Evolutionary conservation across 208 protist species (phyloP), one percentile per base, ranked within the genome.

Genomic region (Trypanosoma caninum): DNA sequence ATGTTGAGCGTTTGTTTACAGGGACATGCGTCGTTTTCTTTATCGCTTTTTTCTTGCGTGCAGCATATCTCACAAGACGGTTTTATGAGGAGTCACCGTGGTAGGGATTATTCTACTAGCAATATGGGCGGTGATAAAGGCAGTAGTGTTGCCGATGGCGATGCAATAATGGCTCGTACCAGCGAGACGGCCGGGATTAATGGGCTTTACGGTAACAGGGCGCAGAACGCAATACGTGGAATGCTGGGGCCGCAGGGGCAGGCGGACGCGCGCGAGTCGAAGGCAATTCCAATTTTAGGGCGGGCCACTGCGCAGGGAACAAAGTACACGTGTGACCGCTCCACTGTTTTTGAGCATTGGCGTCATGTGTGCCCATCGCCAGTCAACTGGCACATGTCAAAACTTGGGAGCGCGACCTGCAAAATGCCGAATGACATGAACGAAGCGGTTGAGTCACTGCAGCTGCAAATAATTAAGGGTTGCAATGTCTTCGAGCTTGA

Each of bases 401-500:
- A 87, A 68, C 64, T 94, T 20, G 83, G 87, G 45, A 84, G 70
- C 38, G 71, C 82, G 27, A 91, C 87, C 44, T 94, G 84, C 67
- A 94, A 94, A 69, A 91, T 94, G 84, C 76, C 78, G 2, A 83
- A 89, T 66, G 80, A 94, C 66, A 59, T 89, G 10, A 74, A 67
- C 53, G 87, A 94, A 59, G 81, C 87, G 10, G 75, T 84, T n/a
- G 84, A 94, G 69, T 87, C 87, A 48, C 52, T 94, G 31, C 87
- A 94, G 72, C 72, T 94, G 41, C 87, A 94, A 58, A 84, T 94
- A 31, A 94, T 94, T 61, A 91, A 91, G 54, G 87, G 87, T 20
- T 91, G 84, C 53, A 94, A 94, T 59, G 72, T 92, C 6, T 87
- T 94, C 53, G 88, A 94, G 65, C 80, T 94, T n/a, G 84, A 91